Percentiles rank a stretch among this genome's conserved stretches.
Evolutionary conservation across 257 asterid genomes (phyloP).

Genomic region (Lycium ferocissimum): DNA sequence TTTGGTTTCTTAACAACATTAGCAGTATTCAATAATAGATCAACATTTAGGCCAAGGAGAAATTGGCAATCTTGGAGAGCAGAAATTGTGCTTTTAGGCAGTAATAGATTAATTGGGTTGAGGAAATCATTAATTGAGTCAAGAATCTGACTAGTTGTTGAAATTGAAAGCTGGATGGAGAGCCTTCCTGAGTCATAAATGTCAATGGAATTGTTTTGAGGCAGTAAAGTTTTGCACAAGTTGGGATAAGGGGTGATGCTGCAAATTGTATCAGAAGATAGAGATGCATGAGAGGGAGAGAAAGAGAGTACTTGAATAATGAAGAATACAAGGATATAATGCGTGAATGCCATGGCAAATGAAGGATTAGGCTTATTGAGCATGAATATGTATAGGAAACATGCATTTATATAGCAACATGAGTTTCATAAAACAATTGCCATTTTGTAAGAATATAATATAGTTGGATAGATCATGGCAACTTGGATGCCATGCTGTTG

Average conservation of each 20-base stretch:
- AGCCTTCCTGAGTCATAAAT: constrained; percentile 38
- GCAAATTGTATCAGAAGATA: constrained; percentile 36
- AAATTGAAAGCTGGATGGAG: constrained; percentile 33
- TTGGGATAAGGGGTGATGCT: constrained; percentile 34
- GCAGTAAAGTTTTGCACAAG: constrained; percentile 36
- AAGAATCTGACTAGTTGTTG: constrained; percentile 25
- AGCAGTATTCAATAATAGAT: constrained; percentile 26
- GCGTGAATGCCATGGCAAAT: constrained; percentile 15
- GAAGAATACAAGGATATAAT: not conserved
- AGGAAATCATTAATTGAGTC: constrained; percentile 21
- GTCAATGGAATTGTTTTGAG: constrained; percentile 35
- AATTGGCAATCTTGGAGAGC: constrained; percentile 45
- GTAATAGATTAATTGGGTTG: not conserved
- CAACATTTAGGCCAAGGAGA: constrained; percentile 36
- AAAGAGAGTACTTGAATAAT: not conserved
- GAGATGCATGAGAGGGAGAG: not conserved
- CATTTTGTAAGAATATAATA: not conserved
- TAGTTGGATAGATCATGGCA: not conserved
- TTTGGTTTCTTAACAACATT: not conserved
- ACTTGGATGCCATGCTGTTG: constrained; percentile 23
- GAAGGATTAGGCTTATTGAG: not conserved
- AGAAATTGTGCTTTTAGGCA: constrained; percentile 16
- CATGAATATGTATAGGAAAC: not conserved
- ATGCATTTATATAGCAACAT: constrained; percentile 23
- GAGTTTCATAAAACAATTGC: not conserved